These are phyloP conservation scores for Polyporus tsugae DNA, from an alignment of 1,284 basidiomycete genomes.

Conservation along the genomic window DNA sequence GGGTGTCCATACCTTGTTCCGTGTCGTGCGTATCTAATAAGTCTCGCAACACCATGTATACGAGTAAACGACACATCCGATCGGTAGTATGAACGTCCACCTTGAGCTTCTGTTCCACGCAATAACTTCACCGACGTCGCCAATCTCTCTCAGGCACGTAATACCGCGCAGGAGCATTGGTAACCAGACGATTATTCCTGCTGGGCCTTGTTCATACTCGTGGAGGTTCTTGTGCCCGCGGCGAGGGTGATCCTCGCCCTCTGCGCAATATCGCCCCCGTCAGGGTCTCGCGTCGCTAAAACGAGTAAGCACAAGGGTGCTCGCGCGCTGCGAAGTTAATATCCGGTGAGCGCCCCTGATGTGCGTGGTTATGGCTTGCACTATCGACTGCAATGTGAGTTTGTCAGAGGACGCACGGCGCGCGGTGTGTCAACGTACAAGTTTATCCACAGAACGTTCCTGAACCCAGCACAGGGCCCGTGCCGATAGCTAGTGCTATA, in stretches of 20 bases:
- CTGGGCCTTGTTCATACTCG: slow-evolving; percentile 1
- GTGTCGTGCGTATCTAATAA: neutral
- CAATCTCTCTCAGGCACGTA: slow-evolving; percentile 9
- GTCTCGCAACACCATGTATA: neutral
- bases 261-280: neutral
- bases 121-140: neutral
- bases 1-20: neutral
- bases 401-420: neutral
- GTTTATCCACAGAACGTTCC: slow-evolving; percentile 24
- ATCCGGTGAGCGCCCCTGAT: slow-evolving; percentile 28
- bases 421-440: slow-evolving; percentile 14
- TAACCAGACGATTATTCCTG: slow-evolving; percentile 3
- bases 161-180: slow-evolving; percentile 16
- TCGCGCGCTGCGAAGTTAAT: slow-evolving; percentile 14
- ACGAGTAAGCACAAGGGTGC: slow-evolving; percentile 20
- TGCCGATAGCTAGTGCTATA: neutral
- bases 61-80: slow-evolving; percentile 1
- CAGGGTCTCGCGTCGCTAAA: slow-evolving; percentile 8
- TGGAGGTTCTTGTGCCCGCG: neutral
- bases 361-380: slow-evolving; percentile 25
- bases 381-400: slow-evolving; percentile 1
- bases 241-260: slow-evolving; percentile 22
- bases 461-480: slow-evolving; percentile 7
- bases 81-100: neutral
- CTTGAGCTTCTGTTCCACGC: slow-evolving; percentile 6